These are phyloP conservation scores for Monosporascus ibericus DNA, from an alignment of 2,329 filamentous ascomycete species.

Conservation along the genomic window DNA sequence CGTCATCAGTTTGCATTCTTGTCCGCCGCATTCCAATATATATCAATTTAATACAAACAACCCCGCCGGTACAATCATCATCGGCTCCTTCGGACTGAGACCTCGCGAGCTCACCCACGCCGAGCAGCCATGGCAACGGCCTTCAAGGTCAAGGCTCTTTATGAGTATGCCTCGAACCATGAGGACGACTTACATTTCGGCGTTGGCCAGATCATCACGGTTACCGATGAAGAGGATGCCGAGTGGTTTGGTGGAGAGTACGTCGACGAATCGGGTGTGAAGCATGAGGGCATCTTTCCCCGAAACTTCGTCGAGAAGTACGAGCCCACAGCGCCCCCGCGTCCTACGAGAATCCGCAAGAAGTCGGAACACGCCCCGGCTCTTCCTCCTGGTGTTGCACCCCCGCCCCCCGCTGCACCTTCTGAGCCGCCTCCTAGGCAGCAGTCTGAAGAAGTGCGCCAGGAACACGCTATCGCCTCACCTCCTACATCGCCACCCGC, in stretches of 20 bases:
- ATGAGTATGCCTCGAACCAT: constrained; percentile 87
- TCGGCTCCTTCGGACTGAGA: constrained; percentile 1
- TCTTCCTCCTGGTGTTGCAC: constrained; percentile 29
- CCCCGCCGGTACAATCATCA: background rate
- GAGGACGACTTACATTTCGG: constrained; percentile 91
- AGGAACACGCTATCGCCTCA: constrained; percentile 26
- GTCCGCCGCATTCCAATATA: background rate
- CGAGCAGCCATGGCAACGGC: constrained; percentile 59
- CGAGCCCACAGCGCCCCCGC: constrained; percentile 83
- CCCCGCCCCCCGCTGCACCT: constrained; percentile 22
- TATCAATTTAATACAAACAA: background rate
- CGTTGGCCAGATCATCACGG: constrained; percentile 83
- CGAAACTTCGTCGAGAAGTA: constrained; percentile 97
- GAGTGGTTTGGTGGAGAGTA: constrained; percentile 96
- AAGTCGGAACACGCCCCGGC: constrained; percentile 39
- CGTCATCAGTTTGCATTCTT: background rate
- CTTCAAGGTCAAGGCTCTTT: constrained; percentile 94
- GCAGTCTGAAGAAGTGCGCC: constrained; percentile 15
- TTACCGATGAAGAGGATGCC: constrained; percentile 84
- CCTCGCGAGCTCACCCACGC: constrained; percentile 4
- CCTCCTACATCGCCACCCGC: constrained; percentile 22
- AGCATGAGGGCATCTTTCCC: constrained; percentile 83
- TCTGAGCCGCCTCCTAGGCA: constrained; percentile 19
- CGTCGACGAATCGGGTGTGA: constrained; percentile 65
- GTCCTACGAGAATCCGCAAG: constrained; percentile 72